Conservation (phyloP, 768 basidiomycete genomes). For the Phaffia australis region DNA sequence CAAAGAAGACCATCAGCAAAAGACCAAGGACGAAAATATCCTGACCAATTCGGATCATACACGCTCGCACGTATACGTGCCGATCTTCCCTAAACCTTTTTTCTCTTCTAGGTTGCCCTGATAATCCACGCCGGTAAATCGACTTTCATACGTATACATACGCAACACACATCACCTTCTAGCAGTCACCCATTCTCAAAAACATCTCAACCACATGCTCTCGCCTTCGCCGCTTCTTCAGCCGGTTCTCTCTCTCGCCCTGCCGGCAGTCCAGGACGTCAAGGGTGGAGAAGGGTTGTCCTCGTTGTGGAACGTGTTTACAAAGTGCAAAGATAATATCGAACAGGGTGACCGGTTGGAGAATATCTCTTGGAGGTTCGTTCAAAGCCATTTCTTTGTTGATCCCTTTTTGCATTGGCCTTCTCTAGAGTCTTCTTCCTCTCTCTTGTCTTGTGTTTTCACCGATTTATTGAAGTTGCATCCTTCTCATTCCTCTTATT, state of each 20-base stretch:
- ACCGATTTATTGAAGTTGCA: not conserved
- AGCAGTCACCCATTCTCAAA: too few species aligned
- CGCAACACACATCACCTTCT: too few species aligned
- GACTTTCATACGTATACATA: too few species aligned
- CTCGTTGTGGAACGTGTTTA: conserved; percentile 51
- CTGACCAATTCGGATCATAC: too few species aligned
- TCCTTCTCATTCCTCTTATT: not conserved
- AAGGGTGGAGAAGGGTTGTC: conserved; percentile 23
- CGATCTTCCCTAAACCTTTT: too few species aligned
- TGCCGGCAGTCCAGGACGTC: conserved; percentile 21
- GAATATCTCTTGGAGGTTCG: conserved; percentile 67
- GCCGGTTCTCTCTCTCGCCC: conserved; percentile 15
- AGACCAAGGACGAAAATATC: too few species aligned
- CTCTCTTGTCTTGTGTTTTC: not conserved
- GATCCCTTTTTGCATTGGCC: not conserved
- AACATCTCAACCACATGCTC: not conserved
- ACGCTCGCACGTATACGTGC: too few species aligned
- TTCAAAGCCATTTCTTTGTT: not conserved
- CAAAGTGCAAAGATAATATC: conserved; percentile 67
- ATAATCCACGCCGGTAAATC: too few species aligned
- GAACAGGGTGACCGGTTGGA: conserved; percentile 72
- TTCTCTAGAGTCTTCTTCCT: too few species aligned
- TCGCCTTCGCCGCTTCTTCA: conserved; percentile 3
- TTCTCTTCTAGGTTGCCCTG: too few species aligned
- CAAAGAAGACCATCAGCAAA: too few species aligned